Percentiles rank a stretch among this genome's conserved stretches.
These are phyloP conservation scores for Pyrenula massariospora DNA, from an alignment of 495 filamentous ascomycete genomes.

Conservation along the genomic window DNA sequence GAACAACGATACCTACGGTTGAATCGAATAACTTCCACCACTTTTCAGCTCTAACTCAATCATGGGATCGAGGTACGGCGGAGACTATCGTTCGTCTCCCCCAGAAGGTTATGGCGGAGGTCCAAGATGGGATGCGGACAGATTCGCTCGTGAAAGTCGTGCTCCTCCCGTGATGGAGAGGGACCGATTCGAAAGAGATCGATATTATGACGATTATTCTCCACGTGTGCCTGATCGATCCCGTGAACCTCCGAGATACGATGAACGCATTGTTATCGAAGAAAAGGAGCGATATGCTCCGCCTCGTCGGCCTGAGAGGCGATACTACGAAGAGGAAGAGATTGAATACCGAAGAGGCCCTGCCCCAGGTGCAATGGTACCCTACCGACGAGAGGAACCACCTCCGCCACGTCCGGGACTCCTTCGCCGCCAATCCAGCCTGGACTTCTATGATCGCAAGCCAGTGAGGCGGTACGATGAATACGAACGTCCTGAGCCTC, in stretches of 20 bases:
- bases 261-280: conserved; percentile 40
- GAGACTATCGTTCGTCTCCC: conserved; percentile 31
- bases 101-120: conserved; percentile 20
- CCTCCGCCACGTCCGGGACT: conserved; percentile 43
- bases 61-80: conserved; percentile 2
- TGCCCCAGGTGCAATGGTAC: conserved; percentile 20
- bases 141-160: conserved; percentile 33
- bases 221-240: conserved; percentile 2
- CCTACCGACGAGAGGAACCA: conserved; percentile 23
- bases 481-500: conserved; percentile 32
- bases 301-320: conserved; percentile 32
- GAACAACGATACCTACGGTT: background rate
- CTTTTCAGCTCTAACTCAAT: background rate
- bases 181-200: conserved; percentile 19
- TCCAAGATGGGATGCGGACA: conserved; percentile 31
- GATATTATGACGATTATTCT: conserved; percentile 9
- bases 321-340: conserved; percentile 38
- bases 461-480: conserved; percentile 44
- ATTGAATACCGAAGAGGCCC: conserved; percentile 24
- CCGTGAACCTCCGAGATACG: conserved; percentile 24
- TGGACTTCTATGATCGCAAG: conserved; percentile 63
- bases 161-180: conserved; percentile 21
- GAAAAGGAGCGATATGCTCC: conserved; percentile 46
- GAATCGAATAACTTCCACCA: background rate
- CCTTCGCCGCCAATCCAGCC: conserved; percentile 52